Percentiles rank a stretch among this genome's conserved stretches.
These are phyloP conservation scores for Candida suzukii DNA, from an alignment of 805 yeast genomes.

Conservation along the genomic window DNA sequence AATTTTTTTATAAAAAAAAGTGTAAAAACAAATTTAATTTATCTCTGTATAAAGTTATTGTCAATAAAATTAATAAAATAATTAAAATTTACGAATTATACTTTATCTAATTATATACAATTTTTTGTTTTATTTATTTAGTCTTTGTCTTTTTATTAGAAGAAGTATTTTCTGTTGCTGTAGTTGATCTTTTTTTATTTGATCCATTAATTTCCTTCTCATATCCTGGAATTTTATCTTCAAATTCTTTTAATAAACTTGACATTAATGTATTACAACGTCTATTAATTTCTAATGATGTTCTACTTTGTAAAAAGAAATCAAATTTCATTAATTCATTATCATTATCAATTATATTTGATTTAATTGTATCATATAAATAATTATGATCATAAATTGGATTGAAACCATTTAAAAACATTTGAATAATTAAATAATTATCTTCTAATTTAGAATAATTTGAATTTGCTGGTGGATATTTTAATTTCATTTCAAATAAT, in stretches of 20 bases:
- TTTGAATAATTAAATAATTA: conserved; percentile 72
- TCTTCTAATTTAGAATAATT: conserved; percentile 71
- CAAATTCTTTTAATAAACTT: conserved; percentile 67
- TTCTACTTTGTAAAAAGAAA: conserved; percentile 77
- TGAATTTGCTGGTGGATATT: conserved; percentile 49
- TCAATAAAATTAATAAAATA: too few relatives aligned
- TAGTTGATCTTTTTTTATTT: too few relatives aligned
- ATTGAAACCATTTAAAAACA: conserved; percentile 77
- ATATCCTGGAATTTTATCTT: conserved; percentile 14
- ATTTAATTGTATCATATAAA: conserved; percentile 71
- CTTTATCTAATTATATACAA: too few relatives aligned
- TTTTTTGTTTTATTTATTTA: too few relatives aligned
- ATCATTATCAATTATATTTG: conserved; percentile 8
- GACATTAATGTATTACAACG: conserved; percentile 75
- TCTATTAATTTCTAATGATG: conserved; percentile 70
- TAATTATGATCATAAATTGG: conserved; percentile 38
- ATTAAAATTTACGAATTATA: too few relatives aligned
- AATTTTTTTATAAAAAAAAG: too few relatives aligned
- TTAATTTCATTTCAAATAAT: conserved; percentile 65
- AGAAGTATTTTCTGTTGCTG: too few relatives aligned
- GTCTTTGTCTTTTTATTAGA: too few relatives aligned
- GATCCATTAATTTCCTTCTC: not conserved
- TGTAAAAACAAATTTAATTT: too few relatives aligned
- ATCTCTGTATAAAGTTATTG: too few relatives aligned
- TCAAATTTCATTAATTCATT: conserved; percentile 81